These are phyloP conservation scores for Rasamsonia emersonii DNA, from an alignment of 2,329 filamentous ascomycete genomes.

Conservation along the genomic window DNA sequence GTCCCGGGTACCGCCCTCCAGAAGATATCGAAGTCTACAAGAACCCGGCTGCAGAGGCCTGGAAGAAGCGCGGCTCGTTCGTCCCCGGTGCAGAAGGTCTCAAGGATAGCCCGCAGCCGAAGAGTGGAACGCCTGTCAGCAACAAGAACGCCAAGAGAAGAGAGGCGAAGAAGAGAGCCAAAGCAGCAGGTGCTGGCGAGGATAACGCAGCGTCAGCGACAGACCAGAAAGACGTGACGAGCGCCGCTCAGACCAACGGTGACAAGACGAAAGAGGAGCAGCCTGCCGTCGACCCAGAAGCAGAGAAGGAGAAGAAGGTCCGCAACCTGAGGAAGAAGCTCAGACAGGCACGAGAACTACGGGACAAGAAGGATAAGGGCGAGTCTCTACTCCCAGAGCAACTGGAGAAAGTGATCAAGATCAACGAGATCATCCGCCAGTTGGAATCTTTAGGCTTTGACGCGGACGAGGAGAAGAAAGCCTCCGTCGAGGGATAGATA, in stretches of 20 bases:
- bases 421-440: slow-evolving; percentile 85
- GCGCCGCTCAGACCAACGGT: no score
- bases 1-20: slow-evolving; percentile 84
- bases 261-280: slow-evolving; percentile 18
- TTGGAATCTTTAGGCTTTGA: slow-evolving; percentile 79
- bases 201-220: no score
- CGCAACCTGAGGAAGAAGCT: slow-evolving; percentile 90
- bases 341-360: slow-evolving; percentile 82
- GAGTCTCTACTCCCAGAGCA: slow-evolving; percentile 82
- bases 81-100: slow-evolving; percentile 63
- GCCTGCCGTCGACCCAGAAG: slow-evolving; percentile 51
- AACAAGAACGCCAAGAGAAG: slow-evolving; percentile 82
- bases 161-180: slow-evolving; percentile 55
- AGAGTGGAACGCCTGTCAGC: slow-evolving; percentile 45
- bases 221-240: slow-evolving; percentile 9
- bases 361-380: slow-evolving; percentile 83
- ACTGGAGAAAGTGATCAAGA: slow-evolving; percentile 94
- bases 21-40: slow-evolving; percentile 97
- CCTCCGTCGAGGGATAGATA: no score
- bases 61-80: slow-evolving; percentile 64
- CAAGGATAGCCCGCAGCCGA: slow-evolving; percentile 40
- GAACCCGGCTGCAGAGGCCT: slow-evolving; percentile 78
- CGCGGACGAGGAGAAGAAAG: slow-evolving; percentile 56
- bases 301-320: slow-evolving; percentile 84
- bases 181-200: neutral